Percentiles rank a stretch among this genome's conserved stretches.
Conservation (phyloP, 441 rosid genomes). For the Bruguiera hainesii region DNA sequence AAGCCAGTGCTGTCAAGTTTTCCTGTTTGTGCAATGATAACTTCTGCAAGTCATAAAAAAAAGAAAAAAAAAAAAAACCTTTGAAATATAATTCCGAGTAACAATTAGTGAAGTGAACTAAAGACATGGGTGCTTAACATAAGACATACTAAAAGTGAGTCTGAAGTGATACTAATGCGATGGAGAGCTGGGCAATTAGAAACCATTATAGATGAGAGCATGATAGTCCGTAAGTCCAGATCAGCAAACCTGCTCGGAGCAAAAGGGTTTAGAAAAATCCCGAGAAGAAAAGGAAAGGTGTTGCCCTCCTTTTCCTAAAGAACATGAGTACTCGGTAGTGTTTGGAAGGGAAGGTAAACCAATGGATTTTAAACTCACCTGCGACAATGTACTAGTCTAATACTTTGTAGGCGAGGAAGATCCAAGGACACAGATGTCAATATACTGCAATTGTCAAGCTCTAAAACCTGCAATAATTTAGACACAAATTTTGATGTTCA, state of each 20-base stretch:
- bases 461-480: slow-evolving; percentile 65
- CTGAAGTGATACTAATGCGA: slow-evolving; percentile 73
- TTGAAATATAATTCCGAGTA: slow-evolving; percentile 9
- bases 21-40: slow-evolving; percentile 92
- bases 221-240: slow-evolving; percentile 60
- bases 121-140: neutral
- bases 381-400: slow-evolving; percentile 94
- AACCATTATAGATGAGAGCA: slow-evolving; percentile 77
- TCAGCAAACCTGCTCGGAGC: slow-evolving; percentile 68
- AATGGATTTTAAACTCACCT: slow-evolving; percentile 47
- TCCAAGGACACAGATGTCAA: slow-evolving; percentile 90
- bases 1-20: slow-evolving; percentile 66
- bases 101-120: slow-evolving; percentile 7
- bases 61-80: neutral
- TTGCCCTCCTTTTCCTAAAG: neutral
- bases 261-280: slow-evolving; percentile 4
- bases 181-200: slow-evolving; percentile 88
- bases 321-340: neutral
- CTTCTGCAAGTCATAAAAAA: slow-evolving; percentile 51
- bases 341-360: slow-evolving; percentile 11
- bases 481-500: slow-evolving; percentile 9
- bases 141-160: slow-evolving; percentile 69
- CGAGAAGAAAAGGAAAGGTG: neutral
- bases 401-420: slow-evolving; percentile 74
- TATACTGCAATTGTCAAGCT: slow-evolving; percentile 86